These are phyloP conservation scores for Mycena belliarum DNA, from an alignment of 768 basidiomycete genomes.

Conservation along the genomic window DNA sequence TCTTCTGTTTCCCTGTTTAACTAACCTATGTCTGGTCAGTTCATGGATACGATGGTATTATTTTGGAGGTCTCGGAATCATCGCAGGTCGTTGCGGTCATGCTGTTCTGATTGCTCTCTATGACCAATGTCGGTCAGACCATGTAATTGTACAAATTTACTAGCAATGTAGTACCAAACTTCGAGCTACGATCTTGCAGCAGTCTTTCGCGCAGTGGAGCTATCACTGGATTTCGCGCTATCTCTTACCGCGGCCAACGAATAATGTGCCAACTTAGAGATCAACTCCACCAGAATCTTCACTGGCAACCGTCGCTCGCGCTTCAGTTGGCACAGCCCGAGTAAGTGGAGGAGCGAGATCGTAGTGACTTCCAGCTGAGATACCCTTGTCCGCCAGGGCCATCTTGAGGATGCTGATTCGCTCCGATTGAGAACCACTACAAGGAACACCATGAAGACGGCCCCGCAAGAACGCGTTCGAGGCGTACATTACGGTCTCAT, in stretches of 20 bases:
- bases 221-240: too few species aligned
- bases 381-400: slow-evolving; percentile 64
- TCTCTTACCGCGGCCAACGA: too few species aligned
- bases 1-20: slow-evolving; percentile 9
- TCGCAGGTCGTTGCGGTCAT: slow-evolving; percentile 77
- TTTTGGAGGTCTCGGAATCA: slow-evolving; percentile 76
- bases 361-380: slow-evolving; percentile 51
- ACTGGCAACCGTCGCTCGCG: neutral
- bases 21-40: slow-evolving; percentile 39
- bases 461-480: neutral
- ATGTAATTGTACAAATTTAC: slow-evolving; percentile 8
- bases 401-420: slow-evolving; percentile 67
- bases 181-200: neutral
- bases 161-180: slow-evolving; percentile 13
- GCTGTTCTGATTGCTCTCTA: slow-evolving; percentile 50
- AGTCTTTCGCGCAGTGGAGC: too few species aligned
- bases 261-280: slow-evolving; percentile 13
- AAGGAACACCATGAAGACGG: neutral
- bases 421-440: slow-evolving; percentile 78
- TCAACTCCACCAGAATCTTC: slow-evolving; percentile 15
- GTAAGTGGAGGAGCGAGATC: slow-evolving; percentile 14
- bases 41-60: slow-evolving; percentile 79
- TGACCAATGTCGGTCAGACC: too few species aligned
- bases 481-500: slow-evolving; percentile 68
- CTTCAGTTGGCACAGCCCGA: neutral